phyloP scores from a whole-genome alignment of 2,329 filamentous ascomycete species.

The Hypomyces perniciosus region DNA sequence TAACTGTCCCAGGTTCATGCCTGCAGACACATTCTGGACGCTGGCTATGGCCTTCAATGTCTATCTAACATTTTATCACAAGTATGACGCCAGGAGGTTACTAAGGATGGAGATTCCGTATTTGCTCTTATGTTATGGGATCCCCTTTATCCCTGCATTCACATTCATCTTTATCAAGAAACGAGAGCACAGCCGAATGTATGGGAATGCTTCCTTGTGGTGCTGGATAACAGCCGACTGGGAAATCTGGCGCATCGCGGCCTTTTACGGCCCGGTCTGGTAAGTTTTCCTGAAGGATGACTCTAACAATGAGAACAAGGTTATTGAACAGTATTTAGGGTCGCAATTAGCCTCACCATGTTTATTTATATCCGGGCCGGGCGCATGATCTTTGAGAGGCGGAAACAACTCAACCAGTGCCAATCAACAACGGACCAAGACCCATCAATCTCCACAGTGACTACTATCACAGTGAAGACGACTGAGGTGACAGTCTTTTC shows the following conservation, averaged over 20 bases:
- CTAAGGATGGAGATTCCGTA: conserved; percentile 67
- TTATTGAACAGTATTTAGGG: conserved; percentile 33
- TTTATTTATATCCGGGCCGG: conserved; percentile 63
- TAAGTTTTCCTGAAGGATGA: conserved; percentile 27
- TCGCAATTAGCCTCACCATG: conserved; percentile 55
- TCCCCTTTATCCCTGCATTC: conserved; percentile 64
- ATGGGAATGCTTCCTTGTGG: conserved; percentile 73
- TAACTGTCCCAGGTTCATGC: conserved; percentile 61
- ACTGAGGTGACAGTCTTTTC: conserved; percentile 60
- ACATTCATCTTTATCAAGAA: conserved; percentile 59
- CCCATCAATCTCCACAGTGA: conserved; percentile 38
- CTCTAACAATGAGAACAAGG: neutral
- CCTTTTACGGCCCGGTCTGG: conserved; percentile 71
- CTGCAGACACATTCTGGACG: conserved; percentile 70
- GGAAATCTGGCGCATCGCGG: conserved; percentile 65
- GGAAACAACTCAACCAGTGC: conserved; percentile 54
- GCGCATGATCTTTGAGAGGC: conserved; percentile 60
- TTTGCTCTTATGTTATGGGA: conserved; percentile 62
- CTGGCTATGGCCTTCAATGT: conserved; percentile 81
- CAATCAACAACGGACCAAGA: conserved; percentile 42
- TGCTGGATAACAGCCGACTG: conserved; percentile 68
- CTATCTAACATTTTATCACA: conserved; percentile 72
- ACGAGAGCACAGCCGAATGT: conserved; percentile 49
- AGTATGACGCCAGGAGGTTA: conserved; percentile 60
- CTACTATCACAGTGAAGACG: conserved; percentile 41